Evolutionary conservation across 2,329 filamentous ascomycete genomes (phyloP).

Genomic region (Trichocomaceae sp.): DNA sequence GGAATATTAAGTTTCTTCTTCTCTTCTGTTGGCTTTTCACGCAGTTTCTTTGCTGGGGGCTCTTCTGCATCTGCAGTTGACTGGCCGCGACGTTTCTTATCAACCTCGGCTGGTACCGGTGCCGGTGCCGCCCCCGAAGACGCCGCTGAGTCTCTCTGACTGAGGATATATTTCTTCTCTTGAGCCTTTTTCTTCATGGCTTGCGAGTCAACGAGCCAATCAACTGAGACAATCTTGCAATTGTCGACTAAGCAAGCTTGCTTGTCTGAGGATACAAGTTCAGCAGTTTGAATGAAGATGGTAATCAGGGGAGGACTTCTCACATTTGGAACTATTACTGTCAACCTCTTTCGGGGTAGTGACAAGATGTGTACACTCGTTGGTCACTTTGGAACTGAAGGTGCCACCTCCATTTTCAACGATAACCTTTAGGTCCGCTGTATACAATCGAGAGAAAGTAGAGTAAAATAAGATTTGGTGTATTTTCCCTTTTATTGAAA

Average conservation of each 20-base stretch:
- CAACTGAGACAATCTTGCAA: conserved; percentile 49
- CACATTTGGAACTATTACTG: conserved; percentile 31
- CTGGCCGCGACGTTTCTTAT: conserved; percentile 24
- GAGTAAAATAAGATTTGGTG: neutral
- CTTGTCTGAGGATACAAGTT: conserved; percentile 22
- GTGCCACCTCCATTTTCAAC: conserved; percentile 31
- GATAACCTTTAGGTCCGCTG: conserved; percentile 27
- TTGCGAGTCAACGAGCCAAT: conserved; percentile 56
- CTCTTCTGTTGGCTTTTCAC: conserved; percentile 42
- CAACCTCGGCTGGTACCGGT: conserved; percentile 4
- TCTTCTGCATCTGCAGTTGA: conserved; percentile 16
- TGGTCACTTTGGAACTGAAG: conserved; percentile 25
- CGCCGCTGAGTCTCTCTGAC: conserved; percentile 10
- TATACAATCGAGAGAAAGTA: neutral
- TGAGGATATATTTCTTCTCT: conserved; percentile 34
- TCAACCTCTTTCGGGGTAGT: conserved; percentile 32
- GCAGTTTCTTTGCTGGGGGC: conserved; percentile 31
- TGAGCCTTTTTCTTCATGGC: conserved; percentile 35
- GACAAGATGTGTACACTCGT: conserved; percentile 34
- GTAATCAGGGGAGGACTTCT: conserved; percentile 14
- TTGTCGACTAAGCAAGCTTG: conserved; percentile 39
- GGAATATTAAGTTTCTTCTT: conserved; percentile 39
- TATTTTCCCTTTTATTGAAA: neutral
- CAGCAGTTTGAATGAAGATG: neutral
- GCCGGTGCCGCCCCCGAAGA: neutral